Evolutionary conservation across 2,329 filamentous ascomycete genomes (phyloP), one percentile per base, ranked within the genome.

Genomic region (Epichloe hybrida): DNA sequence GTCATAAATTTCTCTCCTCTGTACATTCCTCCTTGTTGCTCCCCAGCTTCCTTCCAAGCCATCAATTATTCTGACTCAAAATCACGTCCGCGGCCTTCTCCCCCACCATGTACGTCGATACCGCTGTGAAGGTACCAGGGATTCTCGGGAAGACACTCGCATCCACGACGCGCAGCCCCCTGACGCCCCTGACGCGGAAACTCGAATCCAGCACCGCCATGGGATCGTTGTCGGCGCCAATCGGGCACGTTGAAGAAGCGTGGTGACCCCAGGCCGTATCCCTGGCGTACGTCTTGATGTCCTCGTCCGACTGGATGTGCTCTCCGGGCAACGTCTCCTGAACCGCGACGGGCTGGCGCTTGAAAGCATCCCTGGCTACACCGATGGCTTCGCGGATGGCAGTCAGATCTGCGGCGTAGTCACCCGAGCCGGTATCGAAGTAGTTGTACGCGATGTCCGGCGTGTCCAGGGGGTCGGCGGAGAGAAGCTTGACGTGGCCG

Each of bases 391-490:
- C 80, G 35, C 70, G 67, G 13, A 81, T 56, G 0, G 79, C 77
- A 45, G 79, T 73, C 8, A 77, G 59, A 45, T 79, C 72, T 35
- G 70, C 66, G 0, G 64, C 64, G 3, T 69, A 66, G 6, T 76
- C 74, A 21, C 72, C 68, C 20, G 61, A 66, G 20, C 76, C 75
- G 0, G 69, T 67, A 45, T 73, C 70, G 65, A 78, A 82, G 63
- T 74, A 83, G 62, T 80, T 77, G 68, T 81, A 84, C 47, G 69
- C 68, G 56, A 87, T 83, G 5, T 75, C 62, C 0, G 84, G 84
- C 3, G 72, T 68, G 50, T 86, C 82, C 1, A 77, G 75, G 0
- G 0, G 83, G 59, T 87, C 75, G 0, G 74, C 66, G 0, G 78
- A 81, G 15, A 69, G 69, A 5, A 88, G 74, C 3, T 64, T 73